Conservation (phyloP, 805 yeast species). For the Lachancea cidri region DNA sequence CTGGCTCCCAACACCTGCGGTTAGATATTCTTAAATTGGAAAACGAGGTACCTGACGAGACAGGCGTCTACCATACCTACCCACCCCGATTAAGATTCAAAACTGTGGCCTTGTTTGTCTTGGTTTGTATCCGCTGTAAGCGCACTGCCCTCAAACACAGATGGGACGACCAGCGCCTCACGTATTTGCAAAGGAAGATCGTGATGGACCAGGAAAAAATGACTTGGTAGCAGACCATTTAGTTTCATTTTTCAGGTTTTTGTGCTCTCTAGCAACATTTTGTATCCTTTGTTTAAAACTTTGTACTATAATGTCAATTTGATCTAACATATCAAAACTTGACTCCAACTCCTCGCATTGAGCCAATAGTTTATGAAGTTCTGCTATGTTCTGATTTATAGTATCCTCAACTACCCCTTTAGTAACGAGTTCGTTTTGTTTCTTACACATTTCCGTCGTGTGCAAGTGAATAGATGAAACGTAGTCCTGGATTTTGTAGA, state of each 20-base stretch:
- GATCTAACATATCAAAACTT: slow-evolving; percentile 49
- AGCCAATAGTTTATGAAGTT: slow-evolving; percentile 36
- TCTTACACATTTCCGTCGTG: slow-evolving; percentile 28
- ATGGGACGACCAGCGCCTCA: slow-evolving; percentile 24
- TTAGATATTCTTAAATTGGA: slow-evolving; percentile 26
- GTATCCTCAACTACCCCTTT: slow-evolving; percentile 24
- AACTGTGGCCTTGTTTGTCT: slow-evolving; percentile 26
- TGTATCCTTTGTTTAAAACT: slow-evolving; percentile 36
- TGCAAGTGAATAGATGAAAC: slow-evolving; percentile 44
- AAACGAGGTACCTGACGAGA: slow-evolving; percentile 13
- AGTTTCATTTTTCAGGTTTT: slow-evolving; percentile 8
- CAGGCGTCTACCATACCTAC: background rate
- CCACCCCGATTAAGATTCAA: slow-evolving; percentile 19
- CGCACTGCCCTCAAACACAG: slow-evolving; percentile 20
- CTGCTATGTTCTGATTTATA: slow-evolving; percentile 39
- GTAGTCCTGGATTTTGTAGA: slow-evolving; percentile 56
- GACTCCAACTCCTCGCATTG: slow-evolving; percentile 48
- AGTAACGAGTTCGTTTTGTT: slow-evolving; percentile 23
- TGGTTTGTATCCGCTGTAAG: slow-evolving; percentile 28
- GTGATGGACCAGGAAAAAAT: slow-evolving; percentile 21
- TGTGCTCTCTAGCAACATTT: slow-evolving; percentile 27
- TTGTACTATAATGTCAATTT: slow-evolving; percentile 39
- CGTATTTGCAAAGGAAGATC: slow-evolving; percentile 25
- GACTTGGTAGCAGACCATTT: slow-evolving; percentile 18
- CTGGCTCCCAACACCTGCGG: slow-evolving; percentile 27